phyloP scores from a whole-genome alignment of 495 filamentous ascomycete species.

The Tuber microsphaerosporum region DNA sequence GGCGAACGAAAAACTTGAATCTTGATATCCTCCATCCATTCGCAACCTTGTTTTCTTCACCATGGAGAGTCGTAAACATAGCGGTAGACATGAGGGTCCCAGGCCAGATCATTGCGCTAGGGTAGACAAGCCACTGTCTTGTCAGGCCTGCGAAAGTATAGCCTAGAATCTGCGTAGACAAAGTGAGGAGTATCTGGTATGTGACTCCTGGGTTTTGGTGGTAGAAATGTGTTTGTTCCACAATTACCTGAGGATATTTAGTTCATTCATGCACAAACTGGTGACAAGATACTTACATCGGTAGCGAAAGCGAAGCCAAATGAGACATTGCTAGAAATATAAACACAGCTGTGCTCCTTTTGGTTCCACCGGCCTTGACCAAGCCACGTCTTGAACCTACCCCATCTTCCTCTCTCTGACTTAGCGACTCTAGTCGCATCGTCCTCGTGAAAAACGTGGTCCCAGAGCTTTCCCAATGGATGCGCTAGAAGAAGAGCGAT shows the following conservation, averaged over 20 bases:
- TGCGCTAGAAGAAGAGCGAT: conserved; percentile 77
- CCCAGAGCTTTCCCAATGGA: conserved; percentile 72
- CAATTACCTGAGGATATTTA: conserved; percentile 54
- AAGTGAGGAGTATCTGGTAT: conserved; percentile 73
- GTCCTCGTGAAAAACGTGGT: conserved; percentile 49
- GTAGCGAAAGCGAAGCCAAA: conserved; percentile 83
- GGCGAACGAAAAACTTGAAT: conserved; percentile 71
- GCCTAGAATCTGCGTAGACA: conserved; percentile 77
- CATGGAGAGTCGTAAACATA: conserved; percentile 80
- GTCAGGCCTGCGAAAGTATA: conserved; percentile 77
- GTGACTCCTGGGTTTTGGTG: conserved; percentile 63
- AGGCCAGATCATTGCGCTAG: conserved; percentile 88
- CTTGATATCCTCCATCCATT: conserved; percentile 78
- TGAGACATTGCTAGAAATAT: conserved; percentile 84
- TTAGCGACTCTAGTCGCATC: conserved; percentile 1
- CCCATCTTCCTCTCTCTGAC: conserved; percentile 38
- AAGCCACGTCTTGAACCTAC: conserved; percentile 60
- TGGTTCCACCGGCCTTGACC: conserved; percentile 77
- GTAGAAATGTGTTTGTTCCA: conserved; percentile 82
- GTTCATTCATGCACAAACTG: background rate
- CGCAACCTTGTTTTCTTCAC: conserved; percentile 67
- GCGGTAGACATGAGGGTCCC: conserved; percentile 79
- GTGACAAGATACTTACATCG: conserved; percentile 47
- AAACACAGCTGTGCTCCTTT: conserved; percentile 80
- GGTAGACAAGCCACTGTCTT: conserved; percentile 69